phyloP scores from a whole-genome alignment of 225 moss, liverwort and hornwort species.

The Takakia lepidozioides region DNA sequence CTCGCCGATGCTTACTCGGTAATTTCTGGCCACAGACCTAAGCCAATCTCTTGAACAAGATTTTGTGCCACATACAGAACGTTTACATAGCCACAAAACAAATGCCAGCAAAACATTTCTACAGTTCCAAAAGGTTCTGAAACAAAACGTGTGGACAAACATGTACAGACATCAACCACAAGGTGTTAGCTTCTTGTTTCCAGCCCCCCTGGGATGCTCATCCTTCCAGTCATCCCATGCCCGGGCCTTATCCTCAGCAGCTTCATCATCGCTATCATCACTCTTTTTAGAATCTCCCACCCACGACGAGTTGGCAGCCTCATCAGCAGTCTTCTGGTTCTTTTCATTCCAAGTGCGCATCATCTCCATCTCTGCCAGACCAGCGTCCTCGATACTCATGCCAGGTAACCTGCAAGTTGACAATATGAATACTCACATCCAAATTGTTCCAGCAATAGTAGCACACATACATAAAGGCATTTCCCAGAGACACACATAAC shows the following conservation, averaged over 20 bases:
- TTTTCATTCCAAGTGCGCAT: conserved; percentile 95
- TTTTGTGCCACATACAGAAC: too few relatives aligned
- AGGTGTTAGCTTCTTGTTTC: conserved; percentile 75
- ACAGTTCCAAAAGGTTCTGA: too few relatives aligned
- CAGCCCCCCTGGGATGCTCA: conserved; percentile 95
- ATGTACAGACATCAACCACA: conserved; percentile 65
- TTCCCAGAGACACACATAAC: too few relatives aligned
- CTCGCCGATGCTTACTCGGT: too few relatives aligned
- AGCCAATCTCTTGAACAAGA: too few relatives aligned
- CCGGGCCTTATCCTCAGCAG: conserved; percentile 80
- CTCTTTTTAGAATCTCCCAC: conserved; percentile 53
- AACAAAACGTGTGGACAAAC: too few relatives aligned
- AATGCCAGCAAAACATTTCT: too few relatives aligned
- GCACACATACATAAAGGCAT: too few relatives aligned
- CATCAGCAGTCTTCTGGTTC: conserved; percentile 73
- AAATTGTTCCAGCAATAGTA: too few relatives aligned
- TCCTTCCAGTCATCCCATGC: conserved; percentile 99
- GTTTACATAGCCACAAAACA: too few relatives aligned
- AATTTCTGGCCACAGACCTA: too few relatives aligned
- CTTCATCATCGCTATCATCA: conserved; percentile 81
- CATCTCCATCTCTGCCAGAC: conserved; percentile 90
- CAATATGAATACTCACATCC: too few relatives aligned
- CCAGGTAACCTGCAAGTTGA: conserved; percentile 70
- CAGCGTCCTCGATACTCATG: conserved; percentile 98
- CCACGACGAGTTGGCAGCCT: conserved; percentile 77